Evolutionary conservation across 768 basidiomycete species (phyloP).

Genomic region (Naganishia onofrii): DNA sequence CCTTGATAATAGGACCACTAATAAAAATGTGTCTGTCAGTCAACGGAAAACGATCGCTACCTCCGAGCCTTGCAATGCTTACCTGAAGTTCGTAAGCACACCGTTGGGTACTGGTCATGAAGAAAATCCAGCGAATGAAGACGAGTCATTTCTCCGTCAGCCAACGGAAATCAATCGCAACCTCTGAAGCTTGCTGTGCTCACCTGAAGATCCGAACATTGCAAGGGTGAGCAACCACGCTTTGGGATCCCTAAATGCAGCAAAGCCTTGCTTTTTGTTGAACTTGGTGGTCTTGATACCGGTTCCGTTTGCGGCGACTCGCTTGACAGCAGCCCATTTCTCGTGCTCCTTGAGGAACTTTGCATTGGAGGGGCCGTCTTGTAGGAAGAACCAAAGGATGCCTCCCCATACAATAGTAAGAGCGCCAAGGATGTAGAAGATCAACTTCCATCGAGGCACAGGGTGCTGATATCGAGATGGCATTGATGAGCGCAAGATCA

Average conservation of each 20-base stretch:
- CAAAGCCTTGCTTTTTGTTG: slow-evolving; percentile 42
- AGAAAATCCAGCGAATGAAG: slow-evolving; percentile 30
- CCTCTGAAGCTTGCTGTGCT: neutral
- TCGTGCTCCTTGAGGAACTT: slow-evolving; percentile 47
- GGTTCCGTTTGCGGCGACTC: slow-evolving; percentile 49
- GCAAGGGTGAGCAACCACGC: slow-evolving; percentile 48
- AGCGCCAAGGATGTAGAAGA: slow-evolving; percentile 50
- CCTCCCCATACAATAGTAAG: slow-evolving; percentile 48
- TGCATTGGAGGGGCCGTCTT: slow-evolving; percentile 49
- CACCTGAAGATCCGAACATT: slow-evolving; percentile 44
- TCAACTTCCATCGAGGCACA: slow-evolving; percentile 39
- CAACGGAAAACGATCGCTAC: too few species aligned
- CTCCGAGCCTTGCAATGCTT: too few species aligned
- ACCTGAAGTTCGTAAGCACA: slow-evolving; percentile 49
- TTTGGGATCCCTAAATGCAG: slow-evolving; percentile 47
- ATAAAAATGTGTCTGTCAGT: too few species aligned
- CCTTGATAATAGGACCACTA: slow-evolving; percentile 49
- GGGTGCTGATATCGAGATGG: slow-evolving; percentile 23
- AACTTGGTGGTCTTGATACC: slow-evolving; percentile 51
- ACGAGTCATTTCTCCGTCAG: too few species aligned
- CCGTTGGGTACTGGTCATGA: slow-evolving; percentile 47
- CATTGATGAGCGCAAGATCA: neutral
- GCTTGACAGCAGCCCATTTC: slow-evolving; percentile 48
- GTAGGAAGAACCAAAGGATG: slow-evolving; percentile 51
- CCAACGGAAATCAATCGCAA: neutral